Base-by-base conservation (phyloP, 2,329 filamentous ascomycete species). In the Venturia aucupariae region DNA sequence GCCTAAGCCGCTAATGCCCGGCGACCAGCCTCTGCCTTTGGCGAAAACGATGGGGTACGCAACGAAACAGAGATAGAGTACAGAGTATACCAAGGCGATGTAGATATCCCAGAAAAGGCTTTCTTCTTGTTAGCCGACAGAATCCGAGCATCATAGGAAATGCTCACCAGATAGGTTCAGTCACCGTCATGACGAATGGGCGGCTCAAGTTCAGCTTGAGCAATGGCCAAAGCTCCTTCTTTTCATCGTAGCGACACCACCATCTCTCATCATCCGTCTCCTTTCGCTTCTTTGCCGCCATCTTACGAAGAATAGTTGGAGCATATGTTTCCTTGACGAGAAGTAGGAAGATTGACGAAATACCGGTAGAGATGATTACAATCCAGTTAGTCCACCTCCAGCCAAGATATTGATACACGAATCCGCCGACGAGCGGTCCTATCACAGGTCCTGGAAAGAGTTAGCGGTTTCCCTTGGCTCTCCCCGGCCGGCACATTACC, bases 331-430 rank as follows among this genome's bases (percentile, higher is more conserved):
- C 91, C 67, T 83, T 83, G 60, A 89, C 79, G 1, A 83, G 78
- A 2, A 80, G 71, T 68, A 90, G 82, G 68, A 87, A 76, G 24
- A 82, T 67, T 65, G 86, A 82, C 0, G 84, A 85, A 0, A 82
- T 79, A 0, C 84, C 90, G 0, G 84, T 83, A 11, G 90, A 80
- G 62, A 95, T 92, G 70, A 93, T 76, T 10, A 87, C 83, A 24
- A 94, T 48, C 69, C 90, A 96, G 71, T 90, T 89, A 44, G 87
- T 88, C 90, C 91, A 96, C 38, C 92, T 79, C 92, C 92, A 97
- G 13, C 90, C 91, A 2, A 94, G 78, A 67, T 88, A 86, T 73
- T 92, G 81, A 68, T 79, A 90, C 0, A 89, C 84, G 69, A 96
- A 95, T 0, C 92, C 92, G 27, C 92, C 92, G 41, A 96, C 87